Evolutionary conservation across 2,329 filamentous ascomycete genomes (phyloP).

Genomic region (Phaeosphaeria sp.): DNA sequence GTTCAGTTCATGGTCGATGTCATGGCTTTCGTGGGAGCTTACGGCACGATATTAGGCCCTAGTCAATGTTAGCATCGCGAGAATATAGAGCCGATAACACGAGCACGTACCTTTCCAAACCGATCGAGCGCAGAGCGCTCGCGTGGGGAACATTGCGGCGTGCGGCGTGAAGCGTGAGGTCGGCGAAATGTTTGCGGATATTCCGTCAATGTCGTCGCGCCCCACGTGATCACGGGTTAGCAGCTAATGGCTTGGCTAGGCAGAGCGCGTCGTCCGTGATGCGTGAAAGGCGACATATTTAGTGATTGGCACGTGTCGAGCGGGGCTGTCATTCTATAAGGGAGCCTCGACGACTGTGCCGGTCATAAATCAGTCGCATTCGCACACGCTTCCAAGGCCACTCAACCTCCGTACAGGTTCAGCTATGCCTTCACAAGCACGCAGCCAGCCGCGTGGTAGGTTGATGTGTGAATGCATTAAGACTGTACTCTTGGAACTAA

Average conservation of each 20-base stretch:
- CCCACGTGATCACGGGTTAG: constrained; percentile 36
- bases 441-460: constrained; percentile 37
- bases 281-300: not conserved
- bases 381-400: not conserved
- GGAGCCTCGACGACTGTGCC: not conserved
- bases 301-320: not conserved
- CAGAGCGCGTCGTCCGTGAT: constrained; percentile 36
- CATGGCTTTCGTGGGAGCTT: constrained; percentile 47
- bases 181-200: constrained; percentile 26
- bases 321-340: not conserved
- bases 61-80: constrained; percentile 8
- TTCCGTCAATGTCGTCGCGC: constrained; percentile 23
- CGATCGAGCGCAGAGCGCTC: constrained; percentile 69
- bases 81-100: not conserved
- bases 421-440: constrained; percentile 36
- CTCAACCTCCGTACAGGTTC: not conserved
- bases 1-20: constrained; percentile 30
- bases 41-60: constrained; percentile 77
- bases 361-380: not conserved
- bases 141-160: constrained; percentile 70
- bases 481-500: constrained; percentile 10
- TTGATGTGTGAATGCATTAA: not conserved
- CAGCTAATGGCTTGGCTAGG: constrained; percentile 33
- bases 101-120: constrained; percentile 79
- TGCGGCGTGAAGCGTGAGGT: constrained; percentile 33